A percentile compares a stretch with the other conserved stretches of the same genome.
phyloP scores from a whole-genome alignment of 495 filamentous ascomycete genomes.

The Tetracladium setigerum region DNA sequence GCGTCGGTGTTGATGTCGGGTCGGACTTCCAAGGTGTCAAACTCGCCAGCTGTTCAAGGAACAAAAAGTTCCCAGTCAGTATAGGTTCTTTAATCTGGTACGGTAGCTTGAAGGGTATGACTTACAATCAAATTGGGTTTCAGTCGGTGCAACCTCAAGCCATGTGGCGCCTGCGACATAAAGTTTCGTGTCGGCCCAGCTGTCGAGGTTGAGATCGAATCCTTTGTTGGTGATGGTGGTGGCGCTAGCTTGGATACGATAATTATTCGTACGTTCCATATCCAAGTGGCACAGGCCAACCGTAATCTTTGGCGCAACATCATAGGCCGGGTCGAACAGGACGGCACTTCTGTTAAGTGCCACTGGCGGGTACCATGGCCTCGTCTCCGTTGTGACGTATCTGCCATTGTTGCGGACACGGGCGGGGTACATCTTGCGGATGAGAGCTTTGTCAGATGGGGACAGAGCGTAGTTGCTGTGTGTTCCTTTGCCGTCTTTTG shows the following conservation, averaged over 20 bases:
- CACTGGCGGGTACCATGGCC: not conserved
- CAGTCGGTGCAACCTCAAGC: constrained; percentile 5
- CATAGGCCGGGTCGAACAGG: not conserved
- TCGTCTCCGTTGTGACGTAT: constrained; percentile 8
- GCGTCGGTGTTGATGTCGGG: too few relatives aligned
- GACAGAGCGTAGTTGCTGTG: constrained; percentile 13
- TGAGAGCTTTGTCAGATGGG: constrained; percentile 12
- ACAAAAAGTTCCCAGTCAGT: too few relatives aligned
- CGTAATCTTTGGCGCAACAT: constrained; percentile 7
- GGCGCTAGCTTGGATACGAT: constrained; percentile 6
- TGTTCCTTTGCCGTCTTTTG: constrained; percentile 4
- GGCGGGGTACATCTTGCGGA: constrained; percentile 9
- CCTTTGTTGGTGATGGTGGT: not conserved
- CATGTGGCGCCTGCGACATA: constrained; percentile 6
- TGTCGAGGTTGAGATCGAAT: constrained; percentile 10
- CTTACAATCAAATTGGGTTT: too few relatives aligned
- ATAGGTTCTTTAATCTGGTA: too few relatives aligned
- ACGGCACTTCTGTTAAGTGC: not conserved
- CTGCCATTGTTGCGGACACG: not conserved
- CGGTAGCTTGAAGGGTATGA: too few relatives aligned
- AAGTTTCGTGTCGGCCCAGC: constrained; percentile 1
- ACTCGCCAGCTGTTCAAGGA: too few relatives aligned
- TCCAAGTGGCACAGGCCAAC: constrained; percentile 11
- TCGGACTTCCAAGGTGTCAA: too few relatives aligned
- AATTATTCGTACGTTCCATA: constrained; percentile 2